phyloP scores from a whole-genome alignment of 768 basidiomycete species.

The Phanerochaete sordida region DNA sequence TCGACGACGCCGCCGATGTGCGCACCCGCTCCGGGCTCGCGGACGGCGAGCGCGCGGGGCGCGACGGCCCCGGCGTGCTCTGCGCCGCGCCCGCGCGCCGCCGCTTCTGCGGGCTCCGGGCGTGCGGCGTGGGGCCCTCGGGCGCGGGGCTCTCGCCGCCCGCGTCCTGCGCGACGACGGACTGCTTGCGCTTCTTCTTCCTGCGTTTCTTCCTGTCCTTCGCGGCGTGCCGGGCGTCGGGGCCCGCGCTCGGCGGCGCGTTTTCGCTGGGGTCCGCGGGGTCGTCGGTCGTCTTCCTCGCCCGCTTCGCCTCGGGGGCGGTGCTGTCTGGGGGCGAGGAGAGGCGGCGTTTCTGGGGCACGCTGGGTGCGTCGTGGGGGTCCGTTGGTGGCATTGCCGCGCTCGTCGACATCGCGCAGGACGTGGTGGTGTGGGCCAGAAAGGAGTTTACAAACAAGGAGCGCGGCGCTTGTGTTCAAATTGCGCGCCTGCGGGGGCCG shows the following conservation, averaged over 20 bases:
- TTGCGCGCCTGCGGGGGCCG: background rate
- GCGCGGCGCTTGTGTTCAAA: background rate
- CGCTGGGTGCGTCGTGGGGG: background rate
- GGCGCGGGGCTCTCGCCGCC: background rate
- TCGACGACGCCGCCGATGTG: background rate
- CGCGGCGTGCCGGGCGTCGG: background rate
- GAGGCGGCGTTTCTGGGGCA: background rate
- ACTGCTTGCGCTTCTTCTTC: slow-evolving; percentile 24
- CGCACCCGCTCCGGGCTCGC: background rate
- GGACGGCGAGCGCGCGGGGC: background rate
- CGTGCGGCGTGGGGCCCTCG: too few species aligned
- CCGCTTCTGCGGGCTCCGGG: background rate
- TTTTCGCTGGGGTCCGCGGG: background rate
- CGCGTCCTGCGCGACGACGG: slow-evolving; percentile 14
- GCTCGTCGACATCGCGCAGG: background rate
- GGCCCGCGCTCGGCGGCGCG: background rate
- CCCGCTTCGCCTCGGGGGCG: slow-evolving; percentile 1
- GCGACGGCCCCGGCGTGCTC: background rate
- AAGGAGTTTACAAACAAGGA: background rate
- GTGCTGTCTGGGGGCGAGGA: background rate
- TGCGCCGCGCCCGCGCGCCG: too few species aligned
- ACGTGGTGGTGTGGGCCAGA: background rate
- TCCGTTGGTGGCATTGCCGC: background rate
- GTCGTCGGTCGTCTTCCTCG: background rate
- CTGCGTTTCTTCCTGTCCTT: slow-evolving; percentile 24